Evolutionary conservation across 2,329 filamentous ascomycete species (phyloP).

Genomic region (Aspergillus pseudoglaucus): DNA sequence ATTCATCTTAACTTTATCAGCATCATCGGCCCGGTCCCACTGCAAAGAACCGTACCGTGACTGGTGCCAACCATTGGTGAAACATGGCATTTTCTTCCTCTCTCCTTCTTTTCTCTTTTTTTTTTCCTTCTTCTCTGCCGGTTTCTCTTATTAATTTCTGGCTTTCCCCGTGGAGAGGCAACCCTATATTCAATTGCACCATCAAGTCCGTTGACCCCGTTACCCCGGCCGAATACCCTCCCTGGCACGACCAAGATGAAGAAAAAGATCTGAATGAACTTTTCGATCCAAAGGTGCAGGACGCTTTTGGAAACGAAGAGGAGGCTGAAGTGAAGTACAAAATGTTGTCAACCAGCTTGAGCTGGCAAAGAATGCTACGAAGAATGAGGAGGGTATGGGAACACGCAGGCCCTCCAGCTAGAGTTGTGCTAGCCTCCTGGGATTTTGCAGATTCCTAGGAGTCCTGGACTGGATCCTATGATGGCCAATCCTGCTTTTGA

Average conservation of each 20-base stretch:
- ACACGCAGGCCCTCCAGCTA: too few species aligned
- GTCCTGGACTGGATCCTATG: too few species aligned
- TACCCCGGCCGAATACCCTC: neutral
- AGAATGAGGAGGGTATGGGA: too few species aligned
- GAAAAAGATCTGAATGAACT: constrained; percentile 1
- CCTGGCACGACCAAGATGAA: constrained; percentile 2
- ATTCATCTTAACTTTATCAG: too few species aligned
- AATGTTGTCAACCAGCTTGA: too few species aligned
- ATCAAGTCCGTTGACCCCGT: neutral
- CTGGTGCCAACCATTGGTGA: too few species aligned
- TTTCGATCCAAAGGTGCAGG: constrained; percentile 6
- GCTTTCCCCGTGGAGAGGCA: neutral
- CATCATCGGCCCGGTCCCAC: too few species aligned
- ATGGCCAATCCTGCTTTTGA: too few species aligned
- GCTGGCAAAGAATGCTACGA: too few species aligned
- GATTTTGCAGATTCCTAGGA: too few species aligned
- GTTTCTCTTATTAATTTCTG: neutral
- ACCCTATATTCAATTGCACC: neutral
- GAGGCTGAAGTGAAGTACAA: constrained; percentile 42
- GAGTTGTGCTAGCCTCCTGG: too few species aligned
- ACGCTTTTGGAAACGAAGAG: constrained; percentile 33
- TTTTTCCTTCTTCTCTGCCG: neutral
- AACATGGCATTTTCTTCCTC: neutral
- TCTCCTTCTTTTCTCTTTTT: neutral
- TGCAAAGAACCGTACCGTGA: too few species aligned